Evolutionary conservation across 768 basidiomycete genomes (phyloP).

Genomic region (Flagelloscypha sp.): DNA sequence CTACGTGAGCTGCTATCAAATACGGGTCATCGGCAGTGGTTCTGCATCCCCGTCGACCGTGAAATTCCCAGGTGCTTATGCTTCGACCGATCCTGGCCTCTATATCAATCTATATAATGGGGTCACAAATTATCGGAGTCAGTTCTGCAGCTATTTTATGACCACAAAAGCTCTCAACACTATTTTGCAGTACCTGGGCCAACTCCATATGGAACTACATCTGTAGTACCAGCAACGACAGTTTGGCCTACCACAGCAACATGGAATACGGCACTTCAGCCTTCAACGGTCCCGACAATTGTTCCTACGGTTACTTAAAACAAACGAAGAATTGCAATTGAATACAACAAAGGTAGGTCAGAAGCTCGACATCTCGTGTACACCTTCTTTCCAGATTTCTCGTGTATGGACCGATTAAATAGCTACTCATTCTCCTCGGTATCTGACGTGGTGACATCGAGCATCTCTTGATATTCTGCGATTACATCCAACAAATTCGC

Average conservation of each 20-base stretch:
- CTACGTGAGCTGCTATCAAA: slow-evolving; percentile 42
- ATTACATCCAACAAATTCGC: slow-evolving; percentile 75
- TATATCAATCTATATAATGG: slow-evolving; percentile 39
- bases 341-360: too few relatives aligned
- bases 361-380: too few relatives aligned
- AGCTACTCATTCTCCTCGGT: too few relatives aligned
- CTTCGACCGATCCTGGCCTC: slow-evolving; percentile 29
- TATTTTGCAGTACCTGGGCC: slow-evolving; percentile 37
- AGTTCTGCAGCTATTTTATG: slow-evolving; percentile 11
- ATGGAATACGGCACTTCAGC: slow-evolving; percentile 41
- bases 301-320: too few relatives aligned
- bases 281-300: slow-evolving; percentile 35
- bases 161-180: slow-evolving; percentile 12
- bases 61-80: slow-evolving; percentile 36
- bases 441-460: too few relatives aligned
- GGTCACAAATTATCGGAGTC: slow-evolving; percentile 32
- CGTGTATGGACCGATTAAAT: too few relatives aligned
- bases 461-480: too few relatives aligned
- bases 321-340: too few relatives aligned
- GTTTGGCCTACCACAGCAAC: slow-evolving; percentile 39
- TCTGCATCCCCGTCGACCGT: slow-evolving; percentile 29
- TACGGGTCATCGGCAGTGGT: slow-evolving; percentile 33
- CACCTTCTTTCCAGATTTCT: too few relatives aligned
- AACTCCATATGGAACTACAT: slow-evolving; percentile 37
- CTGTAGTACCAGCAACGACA: slow-evolving; percentile 32